Base-by-base conservation (phyloP, 306 rosid species). In the Casuarina glauca region DNA sequence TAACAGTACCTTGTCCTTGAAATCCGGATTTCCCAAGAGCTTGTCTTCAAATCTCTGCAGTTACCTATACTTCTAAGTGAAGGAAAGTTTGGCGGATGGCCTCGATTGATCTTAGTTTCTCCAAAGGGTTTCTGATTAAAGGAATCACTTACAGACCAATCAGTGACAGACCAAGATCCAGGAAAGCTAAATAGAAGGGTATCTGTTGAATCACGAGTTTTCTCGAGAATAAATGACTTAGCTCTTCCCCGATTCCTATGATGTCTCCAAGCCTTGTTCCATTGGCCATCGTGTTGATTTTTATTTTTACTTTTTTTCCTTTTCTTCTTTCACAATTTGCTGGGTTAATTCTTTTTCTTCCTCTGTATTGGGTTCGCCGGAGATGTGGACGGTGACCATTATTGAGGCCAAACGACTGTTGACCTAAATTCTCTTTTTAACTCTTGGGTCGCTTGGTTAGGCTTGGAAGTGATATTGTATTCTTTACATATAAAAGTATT, bases 11-110 rank as follows among this genome's bases (percentile, higher is more conserved):
- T 42, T 16, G 0, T 17, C 11, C 42, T 8, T 50, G 50, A 44
- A 9, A 79, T 41, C 4, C 45, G 82, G 6, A 36, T 32, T 63
- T 13, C 11, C 17, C 13, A 39, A 60, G 16, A 89, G 32, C 42
- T 39, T 1, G 0, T 12, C 50, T 49, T 84, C 55, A 74, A 93
- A 91, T 81, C 82, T 81, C 3, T 35, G 48, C 8, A 81, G 17
- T 83, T 88, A 1, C 99, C 93, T 74, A 95, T 68, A 78, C 93
- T 91, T 85, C 74, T 87, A 45, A 93, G 75, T 0, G 88, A 86
- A 57, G 94, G 93, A 43, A 93, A 95, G 2, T 1, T 8, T 1
- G 41, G 45, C 9, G 12, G 51, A 48, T 48, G 13, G 51, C 51
- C 36, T 54, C 36, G 54, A 77, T 89, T 48, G 76, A 88, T 83